These are phyloP conservation scores for Larix kaempferi DNA, from an alignment of 75 land plant genomes.

Conservation along the genomic window DNA sequence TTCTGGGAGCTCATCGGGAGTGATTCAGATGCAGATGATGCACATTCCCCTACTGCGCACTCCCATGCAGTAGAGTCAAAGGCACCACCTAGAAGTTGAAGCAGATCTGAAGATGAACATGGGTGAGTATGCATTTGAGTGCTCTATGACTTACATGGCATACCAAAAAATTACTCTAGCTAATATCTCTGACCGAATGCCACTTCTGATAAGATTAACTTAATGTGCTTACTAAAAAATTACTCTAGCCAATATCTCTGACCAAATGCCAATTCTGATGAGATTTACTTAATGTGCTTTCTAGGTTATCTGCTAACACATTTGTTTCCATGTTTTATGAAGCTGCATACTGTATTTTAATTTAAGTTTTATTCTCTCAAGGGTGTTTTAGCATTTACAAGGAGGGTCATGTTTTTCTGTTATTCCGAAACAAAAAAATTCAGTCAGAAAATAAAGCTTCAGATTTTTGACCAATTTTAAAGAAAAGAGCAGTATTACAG, in stretches of 20 bases:
- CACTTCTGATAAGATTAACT: no score
- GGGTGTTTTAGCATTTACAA: not conserved
- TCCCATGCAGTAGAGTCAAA: conserved; percentile 34
- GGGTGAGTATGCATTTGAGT: not conserved
- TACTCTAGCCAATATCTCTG: no score
- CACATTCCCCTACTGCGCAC: conserved; percentile 27
- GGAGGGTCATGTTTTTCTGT: not conserved
- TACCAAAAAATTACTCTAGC: no score
- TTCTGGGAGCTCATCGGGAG: conserved; percentile 85
- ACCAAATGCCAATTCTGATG: no score
- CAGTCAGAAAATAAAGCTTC: not conserved
- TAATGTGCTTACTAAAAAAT: no score
- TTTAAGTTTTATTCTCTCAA: not conserved
- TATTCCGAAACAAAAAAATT: not conserved
- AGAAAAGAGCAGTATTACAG: not conserved
- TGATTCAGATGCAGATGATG: conserved; percentile 72
- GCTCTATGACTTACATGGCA: not conserved
- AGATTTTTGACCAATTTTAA: not conserved
- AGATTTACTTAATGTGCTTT: not conserved
- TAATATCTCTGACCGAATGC: no score
- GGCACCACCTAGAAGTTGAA: conserved; percentile 16
- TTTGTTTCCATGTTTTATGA: no score
- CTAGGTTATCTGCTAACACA: no score
- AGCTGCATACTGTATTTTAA: not conserved
- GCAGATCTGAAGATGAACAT: not conserved